phyloP scores from a whole-genome alignment of 2,329 filamentous ascomycete species.

The Botrytis byssoidea region DNA sequence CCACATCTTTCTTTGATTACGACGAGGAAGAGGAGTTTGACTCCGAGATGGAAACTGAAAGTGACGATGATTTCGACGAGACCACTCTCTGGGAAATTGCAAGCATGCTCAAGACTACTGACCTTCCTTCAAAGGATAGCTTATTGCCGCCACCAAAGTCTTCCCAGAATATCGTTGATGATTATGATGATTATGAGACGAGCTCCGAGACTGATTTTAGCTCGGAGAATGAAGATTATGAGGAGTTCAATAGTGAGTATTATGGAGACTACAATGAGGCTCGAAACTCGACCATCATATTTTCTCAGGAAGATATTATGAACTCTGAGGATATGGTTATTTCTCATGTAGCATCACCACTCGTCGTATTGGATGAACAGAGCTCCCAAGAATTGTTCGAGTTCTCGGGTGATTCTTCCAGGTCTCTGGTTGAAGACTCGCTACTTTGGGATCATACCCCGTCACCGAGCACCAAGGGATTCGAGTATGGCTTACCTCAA shows the following conservation, averaged over 20 bases:
- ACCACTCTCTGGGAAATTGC: slow-evolving; percentile 64
- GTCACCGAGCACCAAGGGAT: background rate
- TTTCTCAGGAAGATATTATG: background rate
- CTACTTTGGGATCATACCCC: slow-evolving; percentile 26
- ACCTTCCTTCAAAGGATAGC: slow-evolving; percentile 53
- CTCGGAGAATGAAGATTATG: slow-evolving; percentile 22
- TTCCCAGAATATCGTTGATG: slow-evolving; percentile 24
- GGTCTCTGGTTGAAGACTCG: slow-evolving; percentile 11
- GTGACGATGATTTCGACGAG: slow-evolving; percentile 53
- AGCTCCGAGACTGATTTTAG: slow-evolving; percentile 27
- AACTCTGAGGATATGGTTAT: slow-evolving; percentile 10
- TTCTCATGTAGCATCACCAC: background rate
- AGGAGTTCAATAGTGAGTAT: background rate
- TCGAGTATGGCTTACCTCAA: slow-evolving; percentile 28
- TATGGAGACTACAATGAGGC: background rate
- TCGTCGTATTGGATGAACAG: background rate
- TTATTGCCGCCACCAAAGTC: slow-evolving; percentile 42
- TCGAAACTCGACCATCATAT: slow-evolving; percentile 9
- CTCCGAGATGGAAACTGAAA: slow-evolving; percentile 39
- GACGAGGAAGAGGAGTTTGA: slow-evolving; percentile 46
- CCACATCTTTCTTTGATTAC: slow-evolving; percentile 57
- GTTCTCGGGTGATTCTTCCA: background rate
- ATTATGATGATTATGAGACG: slow-evolving; percentile 24
- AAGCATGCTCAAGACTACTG: slow-evolving; percentile 52
- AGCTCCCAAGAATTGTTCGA: background rate